Evolutionary conservation across 495 filamentous ascomycete genomes (phyloP), one percentile per base, ranked within the genome.

Genomic region (Antarctomyces pellizariae): DNA sequence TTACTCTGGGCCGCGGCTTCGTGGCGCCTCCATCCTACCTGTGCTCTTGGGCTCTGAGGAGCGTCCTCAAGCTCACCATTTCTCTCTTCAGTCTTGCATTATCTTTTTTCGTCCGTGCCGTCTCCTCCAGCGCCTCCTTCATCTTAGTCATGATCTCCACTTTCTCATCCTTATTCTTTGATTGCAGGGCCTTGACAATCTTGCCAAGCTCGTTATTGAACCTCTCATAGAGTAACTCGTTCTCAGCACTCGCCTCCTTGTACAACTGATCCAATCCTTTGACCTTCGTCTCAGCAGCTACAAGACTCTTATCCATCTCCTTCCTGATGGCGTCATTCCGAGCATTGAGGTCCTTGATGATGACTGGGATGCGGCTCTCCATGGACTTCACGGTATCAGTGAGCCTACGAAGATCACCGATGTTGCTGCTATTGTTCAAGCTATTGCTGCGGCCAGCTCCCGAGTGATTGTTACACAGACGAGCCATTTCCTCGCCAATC

Each of bases 141-240:
- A 92, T 39, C 38, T 67, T 59, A n/a, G 45, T 51, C 39, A 72
- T 50, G 31, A 89, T 36, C 36, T 78, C 74, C 34, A 75, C 71
- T 36, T 76, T 74, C 0, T 66, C 75, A 19, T 71, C 72, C 13
- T 72, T 67, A 3, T 60, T 59, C 40, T 71, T 73, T 9, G 55
- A 54, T 46, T 57, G 64, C 18, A 86, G 59, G 5, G 69, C 73
- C 39, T 64, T 71, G 11, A 77, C 56, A 29, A 93, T 72, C 54
- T 77, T 82, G 28, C 63, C 75, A 24, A 97, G 50, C 44, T 97
- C 86, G 13, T 66, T 60, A 37, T 93, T 92, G 54, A 93, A 92
- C 35, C 72, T 75, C 36, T 83, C 76, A 45, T 93, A 93, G 20
- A 93, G 56, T 25, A 86, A 65, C 48, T 93, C 84, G 36, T 93